Evolutionary conservation across 2,329 filamentous ascomycete genomes (phyloP), one percentile per base, ranked within the genome.

Genomic region (Graphilbum fragrans): DNA sequence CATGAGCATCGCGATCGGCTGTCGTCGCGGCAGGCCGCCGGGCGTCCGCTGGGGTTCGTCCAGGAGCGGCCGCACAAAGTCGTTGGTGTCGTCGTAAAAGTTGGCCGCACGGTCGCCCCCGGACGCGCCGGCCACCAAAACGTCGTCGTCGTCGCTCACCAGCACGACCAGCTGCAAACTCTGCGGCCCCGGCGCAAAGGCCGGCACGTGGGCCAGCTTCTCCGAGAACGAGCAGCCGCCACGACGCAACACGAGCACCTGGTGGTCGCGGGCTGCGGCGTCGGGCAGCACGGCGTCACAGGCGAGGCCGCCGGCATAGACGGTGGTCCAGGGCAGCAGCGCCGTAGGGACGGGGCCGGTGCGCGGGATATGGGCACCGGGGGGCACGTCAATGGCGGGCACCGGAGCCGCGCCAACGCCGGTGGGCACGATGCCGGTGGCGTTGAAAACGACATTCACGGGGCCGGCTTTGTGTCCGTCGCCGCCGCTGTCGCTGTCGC

Each of bases 121-220:
- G 12, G 33, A 8, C 17, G 18, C 20, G 29, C 38, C 20, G 5
- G 5, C 36, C 17, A 25, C 39, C 27, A 41, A 33, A 18, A 44
- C 47, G 11, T 53, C 55, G 17, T 74, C 71, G 3, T 77, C 72
- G 41, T 73, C 74, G 16, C 71, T 79, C 2, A 95, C 74, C 0
- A 95, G 63, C 35, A 96, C 65, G 22, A 96, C 86, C 4, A 96
- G 71, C 57, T 94, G 84, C 17, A 96, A 65, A 1, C 78, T 69
- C 9, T 3, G 1, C 25, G 66, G 57, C 0, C 69, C 66, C 0
- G 83, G 79, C 2, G 77, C 69, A 55, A 80, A 90, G 10, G 76
- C 74, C 1, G 90, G 87, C n/a, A 96, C 87, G 49, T 86, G 88
- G 39, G 72, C 69, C 1, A 96, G 64, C 58, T 98, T 98, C 22